Conservation (phyloP, 2,329 filamentous ascomycete species). For the Fusarium sp. region DNA sequence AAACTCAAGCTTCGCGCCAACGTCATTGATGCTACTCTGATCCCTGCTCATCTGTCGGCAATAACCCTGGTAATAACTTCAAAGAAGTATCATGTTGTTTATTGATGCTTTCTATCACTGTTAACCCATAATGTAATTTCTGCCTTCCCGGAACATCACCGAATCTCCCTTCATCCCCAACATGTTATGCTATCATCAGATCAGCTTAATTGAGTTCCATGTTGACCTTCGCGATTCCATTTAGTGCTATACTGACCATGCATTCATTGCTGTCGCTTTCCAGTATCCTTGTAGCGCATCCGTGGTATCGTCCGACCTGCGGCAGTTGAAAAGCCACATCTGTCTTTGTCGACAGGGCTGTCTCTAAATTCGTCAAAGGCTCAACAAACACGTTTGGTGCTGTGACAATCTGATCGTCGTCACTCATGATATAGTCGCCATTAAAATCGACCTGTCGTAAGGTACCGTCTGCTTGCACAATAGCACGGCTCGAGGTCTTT, state of each 20-base stretch:
- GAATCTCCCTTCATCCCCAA: background rate
- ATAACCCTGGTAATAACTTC: slow-evolving; percentile 33
- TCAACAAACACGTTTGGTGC: slow-evolving; percentile 16
- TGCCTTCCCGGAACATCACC: slow-evolving; percentile 28
- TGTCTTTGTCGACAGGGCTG: slow-evolving; percentile 2
- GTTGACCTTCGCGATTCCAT: slow-evolving; percentile 53
- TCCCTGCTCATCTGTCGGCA: slow-evolving; percentile 34
- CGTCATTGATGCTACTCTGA: slow-evolving; percentile 29
- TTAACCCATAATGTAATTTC: slow-evolving; percentile 29
- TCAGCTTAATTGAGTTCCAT: slow-evolving; percentile 49
- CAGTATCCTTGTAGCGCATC: slow-evolving; percentile 26
- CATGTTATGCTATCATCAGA: background rate
- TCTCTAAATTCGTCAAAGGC: slow-evolving; percentile 3
- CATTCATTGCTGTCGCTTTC: slow-evolving; percentile 34
- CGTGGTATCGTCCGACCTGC: slow-evolving; percentile 25
- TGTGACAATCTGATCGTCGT: slow-evolving; percentile 4
- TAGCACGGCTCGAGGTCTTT: slow-evolving; percentile 30
- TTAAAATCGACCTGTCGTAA: slow-evolving; percentile 48
- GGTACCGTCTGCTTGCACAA: slow-evolving; percentile 49
- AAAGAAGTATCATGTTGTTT: slow-evolving; percentile 28
- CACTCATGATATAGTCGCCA: slow-evolving; percentile 48
- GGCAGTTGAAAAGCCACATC: slow-evolving; percentile 5
- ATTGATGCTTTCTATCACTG: slow-evolving; percentile 28
- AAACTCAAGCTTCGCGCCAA: slow-evolving; percentile 31
- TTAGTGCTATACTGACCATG: slow-evolving; percentile 45